Base-by-base conservation (phyloP, 805 yeast species). In the Pichia nakasei region DNA sequence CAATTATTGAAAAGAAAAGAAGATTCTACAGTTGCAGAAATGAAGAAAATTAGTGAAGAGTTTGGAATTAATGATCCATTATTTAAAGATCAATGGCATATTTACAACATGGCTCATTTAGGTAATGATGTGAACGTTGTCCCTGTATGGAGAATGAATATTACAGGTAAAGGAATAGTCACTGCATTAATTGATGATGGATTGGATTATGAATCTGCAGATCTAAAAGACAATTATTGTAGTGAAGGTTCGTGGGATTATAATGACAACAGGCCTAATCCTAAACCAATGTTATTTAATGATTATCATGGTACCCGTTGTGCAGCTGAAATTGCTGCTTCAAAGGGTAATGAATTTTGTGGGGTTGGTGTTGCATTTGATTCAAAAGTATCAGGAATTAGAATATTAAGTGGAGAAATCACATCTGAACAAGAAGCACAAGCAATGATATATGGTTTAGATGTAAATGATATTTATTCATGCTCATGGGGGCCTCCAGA, bases 401-500 rank as follows among this genome's bases (percentile, higher is more conserved):
- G 98, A 43, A 91, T 93, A 46, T 71, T 93, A 38, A 82, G 95
- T 2, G 95, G 87, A 2, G 69, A 74, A 38, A 76, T 93, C 39
- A 78, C 91, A 3, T 68, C 85, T 3, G 95, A 82, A 46, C 95
- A 89, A 50, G 98, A 93, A 63, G 97, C 97, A 0, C 77, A 84
- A 2, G 84, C 97, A 1, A 68, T 93, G 70, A 72, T 85, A 32
- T 83, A 85, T 62, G 89, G 80, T 0, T 66, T 84, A 50, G 89
- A 86, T 48, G 75, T 77, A 22, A 93, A 93, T 62, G 96, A 93
- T 61, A 93, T 93, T 34, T 93, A 88, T 60, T 85, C 96, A 3
- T 93, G 98, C 63, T 87, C 96, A 4, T 93, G 98, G 98, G 98
- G 98, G 8, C 98, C 98, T 2, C 75, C 87, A 3, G 98, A 93